Base-by-base conservation (phyloP, 805 yeast genomes). In the Hanseniaspora lachancei region DNA sequence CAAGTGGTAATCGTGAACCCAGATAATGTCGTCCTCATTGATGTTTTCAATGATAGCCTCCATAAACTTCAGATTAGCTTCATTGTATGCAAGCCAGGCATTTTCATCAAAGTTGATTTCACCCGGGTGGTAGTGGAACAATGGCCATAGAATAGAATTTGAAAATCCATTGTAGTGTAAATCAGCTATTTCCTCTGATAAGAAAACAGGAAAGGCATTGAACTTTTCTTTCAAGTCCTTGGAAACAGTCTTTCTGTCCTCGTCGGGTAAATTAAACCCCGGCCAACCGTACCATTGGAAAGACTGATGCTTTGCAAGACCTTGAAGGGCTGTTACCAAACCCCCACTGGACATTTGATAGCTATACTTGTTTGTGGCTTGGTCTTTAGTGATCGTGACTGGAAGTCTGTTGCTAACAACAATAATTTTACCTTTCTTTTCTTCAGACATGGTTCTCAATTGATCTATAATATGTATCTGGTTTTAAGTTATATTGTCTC, bases 281-380 rank as follows among this genome's bases (percentile, higher is more conserved):
- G 97, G 96, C 99, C 99, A 93, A 16, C 99, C 99, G 64, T 86
- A 82, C 99, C 99, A 93, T 66, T 89, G 93, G 70, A 89, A 89
- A 49, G 84, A 82, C 10, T 87, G 80, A 2, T 82, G 71, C 64
- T 86, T 85, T 68, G 87, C 87, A 54, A 93, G 72, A 1, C 97
- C 97, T 64, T 89, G 95, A 43, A 93, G 73, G 0, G 97, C 98
- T 1, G 97, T 88, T 24, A 95, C 98, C 49, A 93, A 77, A 1
- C 99, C 99, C 29, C 99, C 99, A 1, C 96, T 86, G 34, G 97
- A 89, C 97, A 93, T 87, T 49, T 82, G 71, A 68, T 91, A 93
- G 58, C 80, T 81, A 67, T 88, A 93, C 13, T 76, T 68, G 3
- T 91, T 89, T 12, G 68, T 66, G 47, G 74, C 72, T 1, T 71